These are phyloP conservation scores for Trichoderma sp. DNA, from an alignment of 2,329 filamentous ascomycete genomes.

Conservation along the genomic window DNA sequence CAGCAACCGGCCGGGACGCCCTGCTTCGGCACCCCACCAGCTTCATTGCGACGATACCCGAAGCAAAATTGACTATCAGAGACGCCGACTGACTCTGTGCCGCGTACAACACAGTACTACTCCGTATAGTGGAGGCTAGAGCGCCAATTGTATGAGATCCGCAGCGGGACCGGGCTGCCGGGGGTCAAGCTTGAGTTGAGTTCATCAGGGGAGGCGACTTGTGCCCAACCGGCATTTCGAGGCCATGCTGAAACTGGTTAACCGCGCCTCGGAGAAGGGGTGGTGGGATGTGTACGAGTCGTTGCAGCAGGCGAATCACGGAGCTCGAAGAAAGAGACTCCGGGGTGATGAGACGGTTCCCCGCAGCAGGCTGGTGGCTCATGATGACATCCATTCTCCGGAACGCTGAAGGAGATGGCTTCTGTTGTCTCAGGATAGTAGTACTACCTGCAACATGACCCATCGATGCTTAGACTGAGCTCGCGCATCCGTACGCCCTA, in stretches of 20 bases:
- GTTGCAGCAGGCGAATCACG: neutral
- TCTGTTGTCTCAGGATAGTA: neutral
- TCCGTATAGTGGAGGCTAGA: too few relatives aligned
- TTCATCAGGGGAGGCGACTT: constrained; percentile 12
- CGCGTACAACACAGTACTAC: too few relatives aligned
- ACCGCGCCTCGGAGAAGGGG: neutral
- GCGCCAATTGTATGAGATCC: constrained; percentile 14
- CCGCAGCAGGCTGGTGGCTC: constrained; percentile 22
- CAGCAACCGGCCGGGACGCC: neutral
- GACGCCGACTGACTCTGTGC: neutral
- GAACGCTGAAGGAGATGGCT: neutral
- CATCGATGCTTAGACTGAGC: too few relatives aligned
- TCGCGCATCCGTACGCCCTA: neutral
- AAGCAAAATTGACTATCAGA: neutral
- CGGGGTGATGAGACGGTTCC: constrained; percentile 1
- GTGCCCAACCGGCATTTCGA: constrained; percentile 2
- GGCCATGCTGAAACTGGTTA: neutral
- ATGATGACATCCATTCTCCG: constrained; percentile 20
- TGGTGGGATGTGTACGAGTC: neutral
- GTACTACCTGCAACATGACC: neutral
- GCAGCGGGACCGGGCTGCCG: constrained; percentile 13
- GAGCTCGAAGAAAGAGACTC: neutral
- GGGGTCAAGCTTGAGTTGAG: neutral
- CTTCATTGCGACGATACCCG: constrained; percentile 16
- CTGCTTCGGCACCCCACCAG: neutral